Evolutionary conservation across 352 stramenopile genomes (phyloP), one percentile per base, ranked within the genome.

Genomic region (Pythium brassicae): DNA sequence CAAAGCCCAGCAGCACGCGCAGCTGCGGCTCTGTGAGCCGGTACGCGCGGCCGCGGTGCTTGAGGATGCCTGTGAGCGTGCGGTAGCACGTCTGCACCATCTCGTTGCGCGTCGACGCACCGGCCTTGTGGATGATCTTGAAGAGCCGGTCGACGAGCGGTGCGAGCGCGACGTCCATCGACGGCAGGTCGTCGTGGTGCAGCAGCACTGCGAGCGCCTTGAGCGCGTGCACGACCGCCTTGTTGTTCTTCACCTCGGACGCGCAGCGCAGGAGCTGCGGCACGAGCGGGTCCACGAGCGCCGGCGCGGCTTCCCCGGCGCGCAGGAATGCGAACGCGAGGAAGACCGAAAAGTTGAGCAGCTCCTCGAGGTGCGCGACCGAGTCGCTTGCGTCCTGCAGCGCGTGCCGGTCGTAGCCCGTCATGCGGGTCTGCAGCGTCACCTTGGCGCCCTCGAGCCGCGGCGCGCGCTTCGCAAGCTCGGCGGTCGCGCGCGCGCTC

Each of bases 61-160:
- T 54, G 32, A 98, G 72, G 0, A 98, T 69, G 12, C 96, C 68
- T 19, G 92, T 97, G 7, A 99, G 77, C 29, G 89, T 91, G 53
- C 87, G 93, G 64, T 98, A 98, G 63, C 94, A 98, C 9, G 89
- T 92, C 76, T 98, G 96, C 23, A 97, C 91, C 74, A 98, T 91
- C 60, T 99, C 96, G 60, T 96, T 96, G 46, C 94, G 86, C 46
- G 89, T 96, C 37, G 93, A 94, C 37, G 86, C 83, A 53, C 89
- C 91, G 43, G 90, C 80, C 54, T 95, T 91, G 47, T 89, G 78
- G 48, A 94, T 60, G 60, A 96, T 97, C 68, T 97, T 89, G 57
- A 99, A 91, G 22, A 98, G 76, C n/a, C 91, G 85, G 57, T 94
- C 79, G 27, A 96, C 87, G 19, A 98, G 71, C 29, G 86, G 70